Evolutionary conservation across 768 basidiomycete genomes (phyloP), one percentile per base, ranked within the genome.

Genomic region (Suillus americanus): DNA sequence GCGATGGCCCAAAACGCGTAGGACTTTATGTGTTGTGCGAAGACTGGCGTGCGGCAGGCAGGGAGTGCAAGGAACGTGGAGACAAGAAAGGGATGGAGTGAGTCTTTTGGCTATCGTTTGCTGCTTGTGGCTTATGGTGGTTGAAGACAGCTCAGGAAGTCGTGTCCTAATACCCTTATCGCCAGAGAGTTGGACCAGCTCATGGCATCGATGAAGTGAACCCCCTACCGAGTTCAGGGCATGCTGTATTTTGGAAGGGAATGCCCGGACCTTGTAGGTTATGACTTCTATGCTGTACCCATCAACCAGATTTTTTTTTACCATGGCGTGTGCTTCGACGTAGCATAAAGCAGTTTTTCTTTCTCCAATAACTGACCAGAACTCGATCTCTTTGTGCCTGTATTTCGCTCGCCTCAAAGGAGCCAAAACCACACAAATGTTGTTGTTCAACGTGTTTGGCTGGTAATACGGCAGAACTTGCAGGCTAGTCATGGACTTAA

Each of bases 1-100:
- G 97, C 71, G 97, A 99, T 73, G 82, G 88, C 1, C 89, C 87
- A 30, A 89, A 87, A 68, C 83, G 95, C 28, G 86, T 90, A 4
- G 95, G 98, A 64, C 78, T 99, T 48, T 99, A 94, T 71, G 90
- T 95, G 28, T 83, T 88, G 66, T 97, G 95, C 70, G 91, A 91
- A 3, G 97, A 97, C 63, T 97, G 94, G 94, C 84, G 88, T 45
- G 80, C 86, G 73, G 96, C 95, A 0, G 96, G 90, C 1, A 88
- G 85, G 71, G 92, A 94, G 68, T 97, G 94, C 75, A 97, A 94
- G 75, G 94, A 96, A 60, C 81, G 92, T 33, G 88, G 89, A 1
- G 95, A 99, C 74, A 91, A 90, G 75, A 86, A 83, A 8, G 90
- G 88, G 68, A 75, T 99, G 38, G 89, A 92, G 97, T 97, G 74